A percentile compares a stretch with the other conserved stretches of the same genome.
phyloP scores from a whole-genome alignment of 257 asterid species.

The Fraxinus quadrangulata region DNA sequence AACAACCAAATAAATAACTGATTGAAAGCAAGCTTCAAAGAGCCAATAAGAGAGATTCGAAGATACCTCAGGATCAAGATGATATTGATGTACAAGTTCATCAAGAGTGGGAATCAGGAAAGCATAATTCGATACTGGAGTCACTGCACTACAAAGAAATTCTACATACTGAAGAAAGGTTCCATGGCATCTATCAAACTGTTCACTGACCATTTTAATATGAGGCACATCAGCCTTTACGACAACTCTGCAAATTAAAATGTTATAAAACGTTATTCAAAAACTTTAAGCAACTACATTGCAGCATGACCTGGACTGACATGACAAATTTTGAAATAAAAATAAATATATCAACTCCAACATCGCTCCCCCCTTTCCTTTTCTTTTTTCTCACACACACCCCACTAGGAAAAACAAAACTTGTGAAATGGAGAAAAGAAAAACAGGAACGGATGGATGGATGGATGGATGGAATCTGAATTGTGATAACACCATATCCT shows the following conservation, averaged over 20 bases:
- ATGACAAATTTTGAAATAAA: not conserved
- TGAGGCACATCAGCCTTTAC: constrained; percentile 76
- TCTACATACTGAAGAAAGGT: constrained; percentile 98
- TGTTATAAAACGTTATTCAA: not conserved
- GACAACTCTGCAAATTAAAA: constrained; percentile 70
- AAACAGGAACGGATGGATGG: not conserved
- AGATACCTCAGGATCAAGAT: constrained; percentile 98
- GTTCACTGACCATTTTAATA: constrained; percentile 96
- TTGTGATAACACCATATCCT: not conserved
- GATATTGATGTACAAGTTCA: constrained; percentile 88
- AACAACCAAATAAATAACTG: not conserved
- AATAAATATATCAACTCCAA: constrained; percentile 4
- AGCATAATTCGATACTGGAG: constrained; percentile 75
- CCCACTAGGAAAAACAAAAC: not conserved
- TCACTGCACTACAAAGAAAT: constrained; percentile 84
- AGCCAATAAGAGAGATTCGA: constrained; percentile 23
- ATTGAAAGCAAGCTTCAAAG: constrained; percentile 14
- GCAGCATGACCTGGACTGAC: not conserved
- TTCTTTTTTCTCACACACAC: too few species aligned
- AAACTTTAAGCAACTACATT: not conserved
- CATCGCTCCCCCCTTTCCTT: not conserved
- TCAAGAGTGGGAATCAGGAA: constrained; percentile 82
- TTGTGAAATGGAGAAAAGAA: not conserved
- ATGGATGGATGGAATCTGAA: not conserved
- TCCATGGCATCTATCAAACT: constrained; percentile 97